Evolutionary conservation across 164 flowering plant species (phyloP).

Genomic region (Sextonia rubra): DNA sequence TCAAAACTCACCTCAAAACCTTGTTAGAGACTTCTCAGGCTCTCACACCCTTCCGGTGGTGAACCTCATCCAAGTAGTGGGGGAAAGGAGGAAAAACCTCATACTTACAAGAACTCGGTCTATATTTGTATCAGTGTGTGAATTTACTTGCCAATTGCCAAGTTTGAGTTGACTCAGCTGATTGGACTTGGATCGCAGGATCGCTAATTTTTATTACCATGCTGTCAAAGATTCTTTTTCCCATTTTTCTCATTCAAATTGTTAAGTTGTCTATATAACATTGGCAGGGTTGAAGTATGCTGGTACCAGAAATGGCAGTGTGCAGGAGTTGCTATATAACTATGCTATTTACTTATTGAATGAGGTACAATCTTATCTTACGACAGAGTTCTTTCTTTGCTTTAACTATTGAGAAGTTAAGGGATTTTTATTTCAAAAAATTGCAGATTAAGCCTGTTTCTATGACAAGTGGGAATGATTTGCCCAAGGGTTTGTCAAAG

Average conservation of each 20-base stretch:
- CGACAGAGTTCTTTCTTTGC: background rate
- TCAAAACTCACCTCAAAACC: too few species aligned
- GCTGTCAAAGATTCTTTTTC: too few species aligned
- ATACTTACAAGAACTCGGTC: too few species aligned
- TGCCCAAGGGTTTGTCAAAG: conserved; percentile 68
- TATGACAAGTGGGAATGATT: conserved; percentile 33
- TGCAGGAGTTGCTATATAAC: conserved; percentile 73
- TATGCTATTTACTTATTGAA: conserved; percentile 82
- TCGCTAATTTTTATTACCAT: too few species aligned
- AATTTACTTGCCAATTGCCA: too few species aligned
- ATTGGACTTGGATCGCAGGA: too few species aligned
- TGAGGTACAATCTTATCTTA: conserved; percentile 51
- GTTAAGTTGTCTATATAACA: background rate
- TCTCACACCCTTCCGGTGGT: too few species aligned
- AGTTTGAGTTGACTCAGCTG: too few species aligned
- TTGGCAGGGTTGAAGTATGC: conserved; percentile 85
- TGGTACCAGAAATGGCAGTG: conserved; percentile 81
- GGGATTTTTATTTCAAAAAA: background rate
- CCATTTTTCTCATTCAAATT: background rate
- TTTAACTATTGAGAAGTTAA: background rate
- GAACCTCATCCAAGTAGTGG: too few species aligned
- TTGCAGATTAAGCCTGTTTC: conserved; percentile 82
- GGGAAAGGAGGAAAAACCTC: too few species aligned
- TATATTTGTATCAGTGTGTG: too few species aligned
- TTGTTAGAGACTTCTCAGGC: too few species aligned